A percentile compares a stretch with the other conserved stretches of the same genome.
Evolutionary conservation across 225 moss, liverwort and hornwort genomes (phyloP).

Genomic region (Physcomitrium patens): DNA sequence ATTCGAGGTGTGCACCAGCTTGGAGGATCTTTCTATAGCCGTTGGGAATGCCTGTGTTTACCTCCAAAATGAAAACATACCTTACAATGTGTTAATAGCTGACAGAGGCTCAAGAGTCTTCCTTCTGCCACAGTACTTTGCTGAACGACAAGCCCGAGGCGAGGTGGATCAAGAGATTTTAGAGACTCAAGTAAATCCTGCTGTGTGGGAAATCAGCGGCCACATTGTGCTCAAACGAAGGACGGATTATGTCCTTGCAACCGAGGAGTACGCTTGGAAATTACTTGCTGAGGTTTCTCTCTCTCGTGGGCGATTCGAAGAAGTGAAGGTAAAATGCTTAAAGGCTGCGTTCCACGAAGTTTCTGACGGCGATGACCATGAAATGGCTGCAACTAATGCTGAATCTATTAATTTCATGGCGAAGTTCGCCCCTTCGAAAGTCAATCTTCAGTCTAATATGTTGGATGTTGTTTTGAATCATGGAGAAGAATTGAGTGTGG

Average conservation of each 20-base stretch:
- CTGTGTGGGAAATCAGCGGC: constrained; percentile 94
- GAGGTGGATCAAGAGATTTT: constrained; percentile 74
- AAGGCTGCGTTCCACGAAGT: constrained; percentile 41
- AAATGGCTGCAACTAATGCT: background rate
- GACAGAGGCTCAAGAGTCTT: constrained; percentile 76
- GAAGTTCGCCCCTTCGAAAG: constrained; percentile 8
- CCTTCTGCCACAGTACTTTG: constrained; percentile 85
- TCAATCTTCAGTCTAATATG: background rate
- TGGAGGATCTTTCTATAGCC: constrained; percentile 68
- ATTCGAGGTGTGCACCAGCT: constrained; percentile 64
- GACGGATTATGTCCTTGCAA: constrained; percentile 65
- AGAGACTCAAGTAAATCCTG: constrained; percentile 83
- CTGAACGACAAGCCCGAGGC: constrained; percentile 74
- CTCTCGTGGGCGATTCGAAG: constrained; percentile 52
- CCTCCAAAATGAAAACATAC: constrained; percentile 70
- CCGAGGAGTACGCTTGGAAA: constrained; percentile 76
- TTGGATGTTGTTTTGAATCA: constrained; percentile 45
- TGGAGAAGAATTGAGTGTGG: constrained; percentile 23
- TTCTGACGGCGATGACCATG: background rate
- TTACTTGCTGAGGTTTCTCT: constrained; percentile 74
- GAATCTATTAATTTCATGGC: constrained; percentile 21
- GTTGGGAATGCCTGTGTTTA: constrained; percentile 70
- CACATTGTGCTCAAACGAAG: constrained; percentile 85
- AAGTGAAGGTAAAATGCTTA: constrained; percentile 68
- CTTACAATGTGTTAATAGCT: constrained; percentile 79